phyloP scores from a whole-genome alignment of 2,329 filamentous ascomycete species.

The Lasiodiplodia theobromae region DNA sequence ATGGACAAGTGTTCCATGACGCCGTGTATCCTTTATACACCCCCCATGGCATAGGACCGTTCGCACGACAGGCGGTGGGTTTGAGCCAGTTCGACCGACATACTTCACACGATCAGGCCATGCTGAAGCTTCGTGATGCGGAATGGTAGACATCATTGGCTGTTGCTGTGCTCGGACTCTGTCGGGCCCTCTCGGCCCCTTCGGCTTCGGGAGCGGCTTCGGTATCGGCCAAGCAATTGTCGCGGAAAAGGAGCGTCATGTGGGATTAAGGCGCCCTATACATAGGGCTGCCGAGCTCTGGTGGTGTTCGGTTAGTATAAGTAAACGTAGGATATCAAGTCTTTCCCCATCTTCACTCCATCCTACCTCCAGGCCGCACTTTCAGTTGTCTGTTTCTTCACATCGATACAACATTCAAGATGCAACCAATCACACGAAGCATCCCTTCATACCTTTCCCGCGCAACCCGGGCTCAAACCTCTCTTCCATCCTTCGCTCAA shows the following conservation, averaged over 20 bases:
- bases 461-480: neutral
- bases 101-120: neutral
- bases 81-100: neutral
- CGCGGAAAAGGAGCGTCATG: neutral
- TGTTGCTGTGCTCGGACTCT: neutral
- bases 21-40: neutral
- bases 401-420: neutral
- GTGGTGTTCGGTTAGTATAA: neutral
- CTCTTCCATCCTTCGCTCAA: neutral
- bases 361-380: neutral
- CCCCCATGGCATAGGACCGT: neutral
- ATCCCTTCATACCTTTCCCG: neutral
- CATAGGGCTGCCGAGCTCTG: neutral
- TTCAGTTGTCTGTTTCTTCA: neutral
- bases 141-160: neutral
- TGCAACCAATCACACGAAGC: neutral
- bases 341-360: neutral
- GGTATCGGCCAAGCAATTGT: constrained; percentile 13
- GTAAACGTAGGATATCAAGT: neutral
- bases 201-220: constrained; percentile 25
- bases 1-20: neutral
- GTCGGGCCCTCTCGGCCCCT: constrained; percentile 12
- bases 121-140: neutral
- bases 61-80: neutral
- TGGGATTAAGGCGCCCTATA: neutral